Evolutionary conservation across 2,329 filamentous ascomycete genomes (phyloP).

Genomic region (Diaporthe vaccinii): DNA sequence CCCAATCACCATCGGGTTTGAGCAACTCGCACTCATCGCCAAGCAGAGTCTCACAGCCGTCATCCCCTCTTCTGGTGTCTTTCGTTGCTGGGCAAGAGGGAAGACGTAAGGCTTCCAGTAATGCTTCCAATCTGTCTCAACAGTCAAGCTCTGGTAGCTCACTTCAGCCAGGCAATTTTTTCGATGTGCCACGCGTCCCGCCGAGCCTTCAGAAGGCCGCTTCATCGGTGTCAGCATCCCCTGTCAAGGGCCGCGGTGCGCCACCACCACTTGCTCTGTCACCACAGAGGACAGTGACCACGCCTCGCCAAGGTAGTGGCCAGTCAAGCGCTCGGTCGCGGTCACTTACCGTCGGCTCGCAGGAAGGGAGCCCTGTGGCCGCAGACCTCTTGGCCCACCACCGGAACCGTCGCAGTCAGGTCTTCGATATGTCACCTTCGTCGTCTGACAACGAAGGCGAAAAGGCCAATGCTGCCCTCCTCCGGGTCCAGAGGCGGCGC

Average conservation of each 20-base stretch:
- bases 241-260: constrained; percentile 67
- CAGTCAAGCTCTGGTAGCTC: constrained; percentile 71
- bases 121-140: constrained; percentile 85
- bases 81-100: constrained; percentile 90
- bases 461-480: constrained; percentile 83
- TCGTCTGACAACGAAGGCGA: constrained; percentile 98
- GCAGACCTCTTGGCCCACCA: constrained; percentile 79
- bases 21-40: constrained; percentile 89
- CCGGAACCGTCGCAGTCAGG: constrained; percentile 91
- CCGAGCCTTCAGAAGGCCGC: constrained; percentile 72
- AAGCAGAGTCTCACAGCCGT: constrained; percentile 82
- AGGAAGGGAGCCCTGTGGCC: constrained; percentile 85
- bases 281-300: constrained; percentile 73
- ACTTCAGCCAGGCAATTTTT: constrained; percentile 78
- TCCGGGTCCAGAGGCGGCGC: constrained; percentile 93
- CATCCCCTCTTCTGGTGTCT: constrained; percentile 93
- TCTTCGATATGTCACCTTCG: constrained; percentile 96
- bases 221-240: constrained; percentile 67
- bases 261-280: constrained; percentile 67
- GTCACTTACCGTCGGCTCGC: constrained; percentile 93
- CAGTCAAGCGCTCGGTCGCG: constrained; percentile 79
- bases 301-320: constrained; percentile 72
- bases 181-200: constrained; percentile 77
- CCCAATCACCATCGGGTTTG: constrained; percentile 86
- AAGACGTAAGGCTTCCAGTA: constrained; percentile 91